Percentiles rank a stretch among this genome's conserved stretches.
Conservation (phyloP, 2,329 filamentous ascomycete genomes). For the Claviceps maximensis region DNA sequence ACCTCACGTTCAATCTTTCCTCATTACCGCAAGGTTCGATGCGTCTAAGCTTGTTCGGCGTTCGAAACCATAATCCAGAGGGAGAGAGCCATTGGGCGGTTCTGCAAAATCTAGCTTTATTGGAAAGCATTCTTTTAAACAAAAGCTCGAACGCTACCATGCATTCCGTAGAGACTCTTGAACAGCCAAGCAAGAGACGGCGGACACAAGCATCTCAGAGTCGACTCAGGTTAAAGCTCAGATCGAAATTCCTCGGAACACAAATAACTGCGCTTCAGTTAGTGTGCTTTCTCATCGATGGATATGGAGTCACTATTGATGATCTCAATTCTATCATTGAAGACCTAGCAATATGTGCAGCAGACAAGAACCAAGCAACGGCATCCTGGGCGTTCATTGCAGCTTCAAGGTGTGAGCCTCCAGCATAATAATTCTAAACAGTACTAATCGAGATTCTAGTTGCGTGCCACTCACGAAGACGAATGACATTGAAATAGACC, state of each 20-base stretch:
- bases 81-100: conserved; percentile 48
- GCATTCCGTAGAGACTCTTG: conserved; percentile 17
- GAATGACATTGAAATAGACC: conserved; percentile 23
- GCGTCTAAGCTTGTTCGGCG: conserved; percentile 35
- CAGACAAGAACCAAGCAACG: conserved; percentile 54
- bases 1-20: conserved; percentile 48
- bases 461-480: conserved; percentile 15
- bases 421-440: neutral
- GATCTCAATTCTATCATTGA: conserved; percentile 43
- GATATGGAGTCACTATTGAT: conserved; percentile 31
- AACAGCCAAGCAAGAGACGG: conserved; percentile 40
- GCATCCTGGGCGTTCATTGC: conserved; percentile 76
- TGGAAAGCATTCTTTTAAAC: conserved; percentile 36
- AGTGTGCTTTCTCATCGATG: conserved; percentile 41
- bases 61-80: conserved; percentile 38
- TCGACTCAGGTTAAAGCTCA: conserved; percentile 36
- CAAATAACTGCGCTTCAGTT: conserved; percentile 43
- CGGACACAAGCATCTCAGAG: conserved; percentile 29
- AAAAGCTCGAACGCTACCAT: conserved; percentile 11
- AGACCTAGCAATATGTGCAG: conserved; percentile 43
- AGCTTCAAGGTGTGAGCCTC: conserved; percentile 53
- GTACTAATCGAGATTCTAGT: conserved; percentile 16
- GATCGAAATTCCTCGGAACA: conserved; percentile 28
- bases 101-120: conserved; percentile 42
- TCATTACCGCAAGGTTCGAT: conserved; percentile 31